Evolutionary conservation across 2,329 filamentous ascomycete genomes (phyloP), one percentile per base, ranked within the genome.

Genomic region (Gremmenia infestans): DNA sequence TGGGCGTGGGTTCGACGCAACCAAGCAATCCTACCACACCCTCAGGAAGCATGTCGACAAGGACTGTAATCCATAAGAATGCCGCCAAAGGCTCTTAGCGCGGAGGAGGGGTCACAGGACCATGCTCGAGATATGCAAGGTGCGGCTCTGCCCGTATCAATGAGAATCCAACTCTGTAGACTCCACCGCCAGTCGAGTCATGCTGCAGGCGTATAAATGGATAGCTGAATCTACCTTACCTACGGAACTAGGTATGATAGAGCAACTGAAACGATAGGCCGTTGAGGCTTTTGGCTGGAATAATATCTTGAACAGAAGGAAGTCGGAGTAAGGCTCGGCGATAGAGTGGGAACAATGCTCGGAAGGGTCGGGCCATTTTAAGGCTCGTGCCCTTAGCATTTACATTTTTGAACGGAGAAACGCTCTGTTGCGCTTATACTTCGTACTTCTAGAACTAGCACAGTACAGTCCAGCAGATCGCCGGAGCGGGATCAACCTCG

Each of bases 81-180:
- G 36, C 17, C 35, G 49, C 36, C 49, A 25, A 40, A 51, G 17
- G 19, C 32, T 25, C 37, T 40, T 40, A 51, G 49, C 37, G 36
- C 36, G 22, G 19, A 22, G 12, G 35, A 32, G 19, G n/a, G 36
- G 22, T 40, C 36, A 43, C 37, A 51, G n/a, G 37, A 23, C 25
- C 17, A 25, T 15, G 19, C 17, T 51, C 22, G 39, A 23, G 46
- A 40, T 25, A 56, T 59, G 57, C 54, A 59, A 55, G 28, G 57
- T 59, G 54, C 57, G 57, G 57, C 54, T 59, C 53, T 56, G 57
- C 54, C 57, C 57, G 57, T 55, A 28, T 46, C 53, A 50, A 59
- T 56, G 42, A 56, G 53, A 50, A 50, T 53, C 40, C 17, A 48
- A 22, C 42, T 52, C 40, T 36, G 22, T 28, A 42, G 50, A 15